Percentiles rank a stretch among this genome's conserved stretches.
These are phyloP conservation scores for Bruguiera sexangula DNA, from an alignment of 345 rosid genomes.

Conservation along the genomic window DNA sequence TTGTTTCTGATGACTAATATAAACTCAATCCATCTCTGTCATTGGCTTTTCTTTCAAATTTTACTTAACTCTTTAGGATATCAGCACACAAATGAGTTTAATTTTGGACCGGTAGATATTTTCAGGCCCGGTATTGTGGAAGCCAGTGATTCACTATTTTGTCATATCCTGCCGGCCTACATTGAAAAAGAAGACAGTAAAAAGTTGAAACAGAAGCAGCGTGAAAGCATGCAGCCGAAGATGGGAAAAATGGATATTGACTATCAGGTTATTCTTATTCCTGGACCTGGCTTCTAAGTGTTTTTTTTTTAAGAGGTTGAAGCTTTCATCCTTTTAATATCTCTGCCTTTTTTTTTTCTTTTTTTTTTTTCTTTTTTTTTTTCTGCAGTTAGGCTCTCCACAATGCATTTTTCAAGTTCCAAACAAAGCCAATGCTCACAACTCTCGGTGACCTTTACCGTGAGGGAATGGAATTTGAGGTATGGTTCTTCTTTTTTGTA, in stretches of 20 bases:
- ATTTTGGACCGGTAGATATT: not conserved
- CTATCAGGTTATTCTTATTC: slow-evolving; percentile 64
- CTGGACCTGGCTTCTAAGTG: slow-evolving; percentile 10
- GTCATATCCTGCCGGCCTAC: slow-evolving; percentile 62
- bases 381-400: slow-evolving; percentile 70
- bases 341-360: slow-evolving; percentile 4
- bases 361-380: not conserved
- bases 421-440: slow-evolving; percentile 94
- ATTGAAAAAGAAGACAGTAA: slow-evolving; percentile 98
- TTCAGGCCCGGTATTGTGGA: not conserved
- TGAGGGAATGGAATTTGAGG: slow-evolving; percentile 99
- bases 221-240: slow-evolving; percentile 99
- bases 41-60: too few relatives aligned
- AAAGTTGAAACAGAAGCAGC: slow-evolving; percentile 98
- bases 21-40: too few relatives aligned
- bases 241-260: slow-evolving; percentile 99
- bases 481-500: slow-evolving; percentile 11
- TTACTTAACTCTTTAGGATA: too few relatives aligned
- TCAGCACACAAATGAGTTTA: too few relatives aligned
- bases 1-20: too few relatives aligned
- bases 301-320: not conserved
- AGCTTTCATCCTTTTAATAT: not conserved
- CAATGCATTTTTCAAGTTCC: slow-evolving; percentile 98
- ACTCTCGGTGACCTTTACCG: slow-evolving; percentile 87
- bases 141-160: slow-evolving; percentile 1